Evolutionary conservation across 805 yeast species (phyloP).

Genomic region (Metschnikowia colocasiae): DNA sequence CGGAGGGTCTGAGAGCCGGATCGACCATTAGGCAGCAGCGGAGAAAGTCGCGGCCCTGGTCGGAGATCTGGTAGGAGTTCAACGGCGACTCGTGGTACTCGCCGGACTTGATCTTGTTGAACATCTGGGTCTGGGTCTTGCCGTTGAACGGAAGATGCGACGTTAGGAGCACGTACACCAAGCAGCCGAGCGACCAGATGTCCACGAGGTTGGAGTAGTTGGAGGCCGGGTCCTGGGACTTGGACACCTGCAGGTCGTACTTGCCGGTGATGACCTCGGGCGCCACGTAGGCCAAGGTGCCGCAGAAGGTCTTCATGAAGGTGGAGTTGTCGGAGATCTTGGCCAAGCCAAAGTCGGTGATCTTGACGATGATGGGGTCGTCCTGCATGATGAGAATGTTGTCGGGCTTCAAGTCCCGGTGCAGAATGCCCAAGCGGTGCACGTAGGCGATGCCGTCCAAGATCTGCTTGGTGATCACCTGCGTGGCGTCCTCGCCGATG

Average conservation of each 20-base stretch:
- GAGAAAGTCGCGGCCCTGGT: constrained; percentile 69
- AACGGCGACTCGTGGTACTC: constrained; percentile 76
- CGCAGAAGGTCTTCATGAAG: constrained; percentile 93
- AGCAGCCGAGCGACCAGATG: constrained; percentile 96
- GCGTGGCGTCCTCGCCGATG: constrained; percentile 85
- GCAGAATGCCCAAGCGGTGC: constrained; percentile 88
- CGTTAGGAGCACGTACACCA: constrained; percentile 86
- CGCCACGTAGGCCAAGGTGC: constrained; percentile 94
- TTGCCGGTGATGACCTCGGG: constrained; percentile 80
- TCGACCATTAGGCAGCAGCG: constrained; percentile 69
- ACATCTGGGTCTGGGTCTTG: constrained; percentile 79
- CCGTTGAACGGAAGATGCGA: constrained; percentile 96
- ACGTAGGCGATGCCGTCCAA: constrained; percentile 82
- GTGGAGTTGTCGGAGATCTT: constrained; percentile 82
- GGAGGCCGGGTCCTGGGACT: constrained; percentile 27
- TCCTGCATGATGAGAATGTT: constrained; percentile 86
- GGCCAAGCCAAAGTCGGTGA: constrained; percentile 95
- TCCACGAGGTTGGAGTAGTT: constrained; percentile 83
- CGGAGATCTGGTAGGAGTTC: constrained; percentile 60
- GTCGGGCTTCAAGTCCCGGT: constrained; percentile 94
- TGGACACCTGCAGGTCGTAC: constrained; percentile 35
- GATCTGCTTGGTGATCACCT: constrained; percentile 81
- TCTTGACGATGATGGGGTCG: constrained; percentile 87
- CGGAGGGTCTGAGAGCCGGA: constrained; percentile 68
- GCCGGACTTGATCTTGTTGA: constrained; percentile 71